These are phyloP conservation scores for Acanthamoeba lenticulata DNA, from an alignment of 208 protist genomes.

Conservation along the genomic window DNA sequence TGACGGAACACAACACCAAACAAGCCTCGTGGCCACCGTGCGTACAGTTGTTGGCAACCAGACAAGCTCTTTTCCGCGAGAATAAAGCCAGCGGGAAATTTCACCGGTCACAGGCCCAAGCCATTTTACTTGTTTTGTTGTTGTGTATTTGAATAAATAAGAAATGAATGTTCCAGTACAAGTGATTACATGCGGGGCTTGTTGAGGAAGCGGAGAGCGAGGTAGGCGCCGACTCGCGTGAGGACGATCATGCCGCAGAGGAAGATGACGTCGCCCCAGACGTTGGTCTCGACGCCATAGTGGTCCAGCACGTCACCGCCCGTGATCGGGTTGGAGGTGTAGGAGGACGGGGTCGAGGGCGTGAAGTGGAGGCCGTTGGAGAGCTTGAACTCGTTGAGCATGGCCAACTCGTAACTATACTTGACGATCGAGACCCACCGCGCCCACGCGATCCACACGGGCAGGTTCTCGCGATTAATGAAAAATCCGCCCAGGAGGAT, in stretches of 20 bases:
- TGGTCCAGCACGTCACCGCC: conserved; percentile 11
- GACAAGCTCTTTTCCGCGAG: no score
- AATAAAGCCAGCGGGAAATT: no score
- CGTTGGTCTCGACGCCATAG: conserved; percentile 34
- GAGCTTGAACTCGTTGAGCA: conserved; percentile 65
- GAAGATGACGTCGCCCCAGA: conserved; percentile 55
- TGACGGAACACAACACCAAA: no score
- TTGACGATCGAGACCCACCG: conserved; percentile 68
- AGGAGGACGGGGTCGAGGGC: not conserved
- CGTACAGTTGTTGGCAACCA: no score
- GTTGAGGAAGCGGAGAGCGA: conserved; percentile 62
- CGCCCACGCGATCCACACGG: conserved; percentile 66
- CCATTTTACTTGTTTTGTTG: no score
- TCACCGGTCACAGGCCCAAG: no score
- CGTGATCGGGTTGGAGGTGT: conserved; percentile 34
- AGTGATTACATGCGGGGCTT: conserved; percentile 46
- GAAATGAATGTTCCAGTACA: no score
- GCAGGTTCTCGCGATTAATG: conserved; percentile 50
- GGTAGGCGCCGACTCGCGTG: not conserved
- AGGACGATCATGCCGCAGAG: conserved; percentile 51
- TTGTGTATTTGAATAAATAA: no score
- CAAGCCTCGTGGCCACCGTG: no score
- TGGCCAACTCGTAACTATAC: conserved; percentile 64
- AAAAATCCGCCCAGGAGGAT: conserved; percentile 62
- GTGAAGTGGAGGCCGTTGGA: conserved; percentile 23